Evolutionary conservation across 2,329 filamentous ascomycete genomes (phyloP).

Genomic region (Dothiorella sarmentorum): DNA sequence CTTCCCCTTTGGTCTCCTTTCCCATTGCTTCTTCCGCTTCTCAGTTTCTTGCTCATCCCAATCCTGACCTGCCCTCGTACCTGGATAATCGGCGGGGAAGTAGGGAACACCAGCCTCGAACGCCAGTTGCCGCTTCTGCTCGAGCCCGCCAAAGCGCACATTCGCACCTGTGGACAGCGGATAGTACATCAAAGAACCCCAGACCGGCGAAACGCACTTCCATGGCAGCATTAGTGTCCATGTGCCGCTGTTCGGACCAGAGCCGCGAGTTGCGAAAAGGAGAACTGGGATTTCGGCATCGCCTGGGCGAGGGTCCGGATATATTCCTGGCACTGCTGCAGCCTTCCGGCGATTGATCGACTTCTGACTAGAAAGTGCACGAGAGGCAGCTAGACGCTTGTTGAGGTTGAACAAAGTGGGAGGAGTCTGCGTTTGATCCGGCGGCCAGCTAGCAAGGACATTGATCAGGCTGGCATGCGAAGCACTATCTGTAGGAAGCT

Average conservation of each 20-base stretch:
- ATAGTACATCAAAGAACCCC: slow-evolving; percentile 81
- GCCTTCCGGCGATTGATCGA: slow-evolving; percentile 74
- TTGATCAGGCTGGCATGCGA: slow-evolving; percentile 50
- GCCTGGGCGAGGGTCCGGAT: slow-evolving; percentile 53
- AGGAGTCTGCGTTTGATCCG: slow-evolving; percentile 51
- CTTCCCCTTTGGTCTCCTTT: slow-evolving; percentile 76
- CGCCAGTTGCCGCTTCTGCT: slow-evolving; percentile 73
- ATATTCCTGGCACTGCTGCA: slow-evolving; percentile 58
- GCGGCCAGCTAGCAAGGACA: slow-evolving; percentile 64
- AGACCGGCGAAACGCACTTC: slow-evolving; percentile 81
- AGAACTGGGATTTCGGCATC: slow-evolving; percentile 79
- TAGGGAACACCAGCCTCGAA: slow-evolving; percentile 77
- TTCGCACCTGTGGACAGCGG: slow-evolving; percentile 77
- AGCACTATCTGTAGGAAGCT: slow-evolving; percentile 23
- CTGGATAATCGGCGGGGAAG: slow-evolving; percentile 83
- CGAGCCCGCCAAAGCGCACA: slow-evolving; percentile 75
- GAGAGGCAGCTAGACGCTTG: slow-evolving; percentile 61
- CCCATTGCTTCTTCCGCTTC: slow-evolving; percentile 64
- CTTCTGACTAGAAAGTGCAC: slow-evolving; percentile 69
- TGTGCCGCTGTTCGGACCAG: slow-evolving; percentile 56
- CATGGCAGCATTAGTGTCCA: slow-evolving; percentile 88
- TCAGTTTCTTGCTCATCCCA: slow-evolving; percentile 71
- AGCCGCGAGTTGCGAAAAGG: slow-evolving; percentile 59
- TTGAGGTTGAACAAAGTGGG: slow-evolving; percentile 66
- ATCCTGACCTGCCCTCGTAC: slow-evolving; percentile 70